phyloP scores from a whole-genome alignment of 768 basidiomycete species.

The Boletus rubropictus region DNA sequence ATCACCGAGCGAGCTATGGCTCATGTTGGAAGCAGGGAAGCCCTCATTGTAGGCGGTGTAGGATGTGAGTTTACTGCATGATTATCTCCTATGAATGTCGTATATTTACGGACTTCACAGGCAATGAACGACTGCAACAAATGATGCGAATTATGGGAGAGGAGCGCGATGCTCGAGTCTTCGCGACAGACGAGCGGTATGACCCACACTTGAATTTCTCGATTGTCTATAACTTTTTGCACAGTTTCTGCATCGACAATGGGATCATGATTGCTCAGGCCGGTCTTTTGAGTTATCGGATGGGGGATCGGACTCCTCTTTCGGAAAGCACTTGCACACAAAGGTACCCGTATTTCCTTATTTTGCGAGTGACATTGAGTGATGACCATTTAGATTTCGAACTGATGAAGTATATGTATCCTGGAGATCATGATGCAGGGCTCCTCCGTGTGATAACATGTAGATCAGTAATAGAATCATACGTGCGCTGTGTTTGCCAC shows the following conservation, averaged over 20 bases:
- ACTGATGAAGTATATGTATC: conserved; percentile 92
- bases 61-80: conserved; percentile 65
- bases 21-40: conserved; percentile 93
- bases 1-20: conserved; percentile 99
- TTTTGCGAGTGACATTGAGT: conserved; percentile 8
- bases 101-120: conserved; percentile 35
- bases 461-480: neutral
- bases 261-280: conserved; percentile 99
- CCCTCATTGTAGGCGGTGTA: conserved; percentile 97
- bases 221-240: neutral
- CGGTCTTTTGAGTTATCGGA: conserved; percentile 83
- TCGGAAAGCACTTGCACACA: conserved; percentile 87
- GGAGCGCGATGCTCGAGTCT: conserved; percentile 83
- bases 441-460: neutral
- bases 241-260: conserved; percentile 98
- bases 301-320: conserved; percentile 79
- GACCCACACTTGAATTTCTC: conserved; percentile 12
- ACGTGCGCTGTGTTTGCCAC: conserved; percentile 40
- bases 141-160: conserved; percentile 99
- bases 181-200: conserved; percentile 93
- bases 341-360: conserved; percentile 40
- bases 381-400: conserved; percentile 57
- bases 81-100: neutral
- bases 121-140: conserved; percentile 87
- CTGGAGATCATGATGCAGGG: conserved; percentile 52